Evolutionary conservation across 257 asterid genomes (phyloP).

Genomic region (Fraxinus americana): DNA sequence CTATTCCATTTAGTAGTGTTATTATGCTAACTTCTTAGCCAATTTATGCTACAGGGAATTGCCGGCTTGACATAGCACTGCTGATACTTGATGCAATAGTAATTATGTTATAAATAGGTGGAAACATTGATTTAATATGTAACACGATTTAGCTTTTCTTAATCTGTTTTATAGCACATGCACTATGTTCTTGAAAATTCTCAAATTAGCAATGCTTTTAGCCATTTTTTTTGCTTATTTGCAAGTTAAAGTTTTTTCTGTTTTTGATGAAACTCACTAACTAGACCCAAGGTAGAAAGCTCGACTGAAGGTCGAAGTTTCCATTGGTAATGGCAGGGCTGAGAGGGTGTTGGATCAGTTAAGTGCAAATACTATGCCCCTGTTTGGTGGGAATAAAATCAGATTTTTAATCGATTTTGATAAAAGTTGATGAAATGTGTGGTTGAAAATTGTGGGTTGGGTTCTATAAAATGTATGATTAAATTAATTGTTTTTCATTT

Average conservation of each 20-base stretch:
- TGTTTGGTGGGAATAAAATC: too few species aligned
- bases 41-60: not conserved
- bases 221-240: not conserved
- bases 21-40: not conserved
- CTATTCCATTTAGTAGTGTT: not conserved
- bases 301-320: too few species aligned
- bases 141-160: not conserved
- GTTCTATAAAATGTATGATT: too few species aligned
- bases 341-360: too few species aligned
- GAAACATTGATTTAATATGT: not conserved
- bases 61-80: not conserved
- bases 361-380: too few species aligned
- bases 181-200: not conserved
- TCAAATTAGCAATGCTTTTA: not conserved
- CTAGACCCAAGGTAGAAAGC: not conserved
- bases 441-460: too few species aligned
- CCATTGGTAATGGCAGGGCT: too few species aligned
- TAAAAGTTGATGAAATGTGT: too few species aligned
- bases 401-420: too few species aligned
- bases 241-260: too few species aligned
- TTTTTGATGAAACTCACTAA: too few species aligned
- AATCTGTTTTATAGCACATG: not conserved
- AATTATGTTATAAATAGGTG: slow-evolving; percentile 1
- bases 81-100: not conserved
- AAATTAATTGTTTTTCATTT: too few species aligned